These are phyloP conservation scores for Leccinum griseonigrum DNA, from an alignment of 1,284 basidiomycete genomes.

Conservation along the genomic window DNA sequence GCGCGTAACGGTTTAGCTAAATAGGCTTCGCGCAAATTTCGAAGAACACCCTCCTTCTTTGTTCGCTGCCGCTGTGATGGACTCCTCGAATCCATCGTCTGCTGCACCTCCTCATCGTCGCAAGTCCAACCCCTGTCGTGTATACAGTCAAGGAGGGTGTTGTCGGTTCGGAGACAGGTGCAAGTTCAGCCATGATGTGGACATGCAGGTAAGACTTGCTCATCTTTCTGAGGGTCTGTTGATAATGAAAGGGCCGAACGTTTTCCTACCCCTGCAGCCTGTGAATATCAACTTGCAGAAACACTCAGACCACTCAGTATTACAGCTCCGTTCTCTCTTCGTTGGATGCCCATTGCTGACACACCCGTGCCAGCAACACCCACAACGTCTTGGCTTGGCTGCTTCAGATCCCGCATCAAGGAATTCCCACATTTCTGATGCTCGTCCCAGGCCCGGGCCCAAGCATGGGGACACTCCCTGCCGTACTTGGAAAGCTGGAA, in stretches of 20 bases:
- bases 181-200: not conserved
- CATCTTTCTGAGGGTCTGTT: not conserved
- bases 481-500: conserved; percentile 31
- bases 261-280: not conserved
- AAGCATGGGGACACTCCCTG: conserved; percentile 24
- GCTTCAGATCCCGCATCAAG: not conserved
- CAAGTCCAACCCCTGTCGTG: not conserved
- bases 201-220: not conserved
- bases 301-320: not conserved
- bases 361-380: not conserved
- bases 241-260: not conserved
- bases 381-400: not conserved
- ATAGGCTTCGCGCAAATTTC: not conserved
- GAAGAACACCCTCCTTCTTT: not conserved
- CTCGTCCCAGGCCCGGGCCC: conserved; percentile 17
- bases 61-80: not conserved
- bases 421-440: conserved; percentile 8
- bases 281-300: not conserved
- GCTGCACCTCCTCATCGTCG: not conserved
- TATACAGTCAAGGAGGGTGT: not conserved
- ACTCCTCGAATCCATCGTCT: not conserved
- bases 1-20: not conserved
- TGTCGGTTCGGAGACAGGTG: not conserved
- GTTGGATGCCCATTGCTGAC: not conserved
- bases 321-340: not conserved